These are phyloP conservation scores for Gigaspora rosea DNA, from an alignment of 192 early-diverging fungal species.

Conservation along the genomic window DNA sequence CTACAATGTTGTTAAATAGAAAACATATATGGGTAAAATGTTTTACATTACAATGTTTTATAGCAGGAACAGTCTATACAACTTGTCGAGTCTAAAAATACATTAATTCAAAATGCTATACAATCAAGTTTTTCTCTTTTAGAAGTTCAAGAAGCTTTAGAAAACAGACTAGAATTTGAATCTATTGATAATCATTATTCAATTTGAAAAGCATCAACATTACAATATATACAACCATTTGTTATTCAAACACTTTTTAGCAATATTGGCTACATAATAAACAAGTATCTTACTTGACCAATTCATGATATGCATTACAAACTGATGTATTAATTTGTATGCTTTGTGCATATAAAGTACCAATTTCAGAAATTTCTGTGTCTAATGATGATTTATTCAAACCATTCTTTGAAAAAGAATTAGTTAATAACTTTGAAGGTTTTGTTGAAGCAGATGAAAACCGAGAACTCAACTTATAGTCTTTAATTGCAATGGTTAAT, in stretches of 20 bases:
- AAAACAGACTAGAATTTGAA: not conserved
- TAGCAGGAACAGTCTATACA: not conserved
- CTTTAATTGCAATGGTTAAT: not conserved
- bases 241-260: not conserved
- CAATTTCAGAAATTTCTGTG: not conserved
- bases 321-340: not conserved
- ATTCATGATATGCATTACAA: not conserved
- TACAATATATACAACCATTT: not conserved
- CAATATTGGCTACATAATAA: not conserved
- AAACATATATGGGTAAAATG: not conserved
- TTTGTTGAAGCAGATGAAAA: too few species aligned
- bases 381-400: not conserved
- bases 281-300: not conserved
- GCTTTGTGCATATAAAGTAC: not conserved
- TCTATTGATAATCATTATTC: not conserved
- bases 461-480: not conserved
- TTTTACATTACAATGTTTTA: not conserved
- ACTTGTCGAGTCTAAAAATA: not conserved
- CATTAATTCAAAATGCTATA: not conserved
- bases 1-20: too few species aligned
- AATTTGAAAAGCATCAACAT: not conserved
- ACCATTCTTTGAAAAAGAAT: not conserved
- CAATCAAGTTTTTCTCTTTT: not conserved
- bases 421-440: too few species aligned
- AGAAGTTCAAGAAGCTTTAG: not conserved